Conservation (phyloP, 2,329 filamentous ascomycete genomes). For the Monosporascus sp. region DNA sequence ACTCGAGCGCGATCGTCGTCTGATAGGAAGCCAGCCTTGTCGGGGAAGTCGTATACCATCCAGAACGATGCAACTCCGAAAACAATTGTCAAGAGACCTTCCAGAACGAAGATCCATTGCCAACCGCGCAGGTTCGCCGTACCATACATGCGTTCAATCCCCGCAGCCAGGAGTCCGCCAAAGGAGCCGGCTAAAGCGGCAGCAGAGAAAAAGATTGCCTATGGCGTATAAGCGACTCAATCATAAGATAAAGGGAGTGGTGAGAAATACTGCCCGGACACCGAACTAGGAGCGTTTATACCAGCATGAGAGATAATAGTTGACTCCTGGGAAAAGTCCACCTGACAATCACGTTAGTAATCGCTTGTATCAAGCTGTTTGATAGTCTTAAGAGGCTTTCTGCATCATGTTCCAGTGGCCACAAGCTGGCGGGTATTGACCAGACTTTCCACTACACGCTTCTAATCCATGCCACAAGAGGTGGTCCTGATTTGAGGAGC, state of each 20-base stretch:
- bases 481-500: no score
- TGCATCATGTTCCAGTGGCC: no score
- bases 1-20: constrained; percentile 66
- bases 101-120: constrained; percentile 64
- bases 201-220: constrained; percentile 76
- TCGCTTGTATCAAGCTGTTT: no score
- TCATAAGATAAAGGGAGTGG: not conserved
- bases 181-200: constrained; percentile 76
- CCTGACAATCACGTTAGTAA: constrained; percentile 29
- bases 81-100: constrained; percentile 65
- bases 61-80: constrained; percentile 66
- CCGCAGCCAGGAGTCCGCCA: constrained; percentile 67
- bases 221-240: constrained; percentile 2
- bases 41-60: constrained; percentile 79
- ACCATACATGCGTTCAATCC: constrained; percentile 64
- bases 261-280: constrained; percentile 49
- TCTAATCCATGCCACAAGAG: no score
- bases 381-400: no score
- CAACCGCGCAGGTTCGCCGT: constrained; percentile 51
- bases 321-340: constrained; percentile 70
- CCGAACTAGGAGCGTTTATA: constrained; percentile 79
- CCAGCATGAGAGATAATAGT: constrained; percentile 81
- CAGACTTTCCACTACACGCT: no score
- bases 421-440: no score
- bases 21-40: constrained; percentile 67